A percentile compares a stretch with the other conserved stretches of the same genome.
These are phyloP conservation scores for carrot (Daucus carota) DNA, from an alignment of 129 eudicot genomes.

Conservation along the genomic window DH1_v3.0 NC_030388.2:27045501-27046000, in stretches of 20 bases:
- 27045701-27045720: not conserved
- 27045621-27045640: slow-evolving; percentile 82
- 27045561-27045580: slow-evolving; percentile 64
- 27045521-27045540: slow-evolving; percentile 89
- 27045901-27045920: not conserved
- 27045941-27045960: not conserved
- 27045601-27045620: slow-evolving; percentile 72
- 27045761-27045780: not conserved
- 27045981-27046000: not conserved
- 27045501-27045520: slow-evolving; percentile 63
- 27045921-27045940: not conserved
- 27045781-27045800: not conserved
- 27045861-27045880: too few relatives aligned
- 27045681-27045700: not conserved
- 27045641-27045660: slow-evolving; percentile 47
- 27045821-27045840: too few relatives aligned
- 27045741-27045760: not conserved
- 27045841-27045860: too few relatives aligned
- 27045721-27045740: not conserved
- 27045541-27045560: slow-evolving; percentile 78
- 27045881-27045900: too few relatives aligned
- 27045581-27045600: slow-evolving; percentile 58
- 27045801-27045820: too few relatives aligned
- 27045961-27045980: not conserved
- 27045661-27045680: slow-evolving; percentile 22